Conservation (phyloP, 1,284 basidiomycete species). For the Marasmius sp. region DNA sequence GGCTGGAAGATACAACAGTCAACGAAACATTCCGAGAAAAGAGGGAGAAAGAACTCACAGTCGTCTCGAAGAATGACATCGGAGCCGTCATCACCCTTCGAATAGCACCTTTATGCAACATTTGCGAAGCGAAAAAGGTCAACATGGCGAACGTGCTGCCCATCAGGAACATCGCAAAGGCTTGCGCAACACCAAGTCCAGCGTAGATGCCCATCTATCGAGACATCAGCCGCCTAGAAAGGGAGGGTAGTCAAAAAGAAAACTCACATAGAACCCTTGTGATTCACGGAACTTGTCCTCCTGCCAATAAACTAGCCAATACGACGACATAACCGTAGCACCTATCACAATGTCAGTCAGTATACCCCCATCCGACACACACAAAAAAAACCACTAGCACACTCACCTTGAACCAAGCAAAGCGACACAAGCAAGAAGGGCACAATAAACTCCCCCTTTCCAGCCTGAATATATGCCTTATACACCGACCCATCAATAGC, state of each 20-base stretch:
- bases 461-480: constrained; percentile 53
- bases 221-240: constrained; percentile 3
- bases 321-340: constrained; percentile 62
- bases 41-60: constrained; percentile 38
- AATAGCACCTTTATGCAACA: constrained; percentile 48
- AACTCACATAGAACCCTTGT: constrained; percentile 60
- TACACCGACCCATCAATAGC: constrained; percentile 54
- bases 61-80: constrained; percentile 90
- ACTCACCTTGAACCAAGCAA: constrained; percentile 50
- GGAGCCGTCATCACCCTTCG: constrained; percentile 70
- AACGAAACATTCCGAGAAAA: not conserved
- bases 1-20: constrained; percentile 44
- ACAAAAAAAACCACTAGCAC: too few species aligned
- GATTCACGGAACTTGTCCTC: constrained; percentile 53
- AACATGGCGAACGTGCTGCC: constrained; percentile 54
- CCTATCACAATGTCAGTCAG: too few species aligned
- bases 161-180: constrained; percentile 53
- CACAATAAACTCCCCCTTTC: constrained; percentile 50
- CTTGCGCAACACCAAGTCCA: constrained; percentile 49
- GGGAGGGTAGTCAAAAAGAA: not conserved
- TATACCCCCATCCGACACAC: too few species aligned
- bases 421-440: constrained; percentile 54
- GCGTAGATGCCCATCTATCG: constrained; percentile 70
- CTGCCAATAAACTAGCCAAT: constrained; percentile 78
- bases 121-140: constrained; percentile 61